Evolutionary conservation across 306 rosid genomes (phyloP).

Genomic region (Vachellia pachyceras): DNA sequence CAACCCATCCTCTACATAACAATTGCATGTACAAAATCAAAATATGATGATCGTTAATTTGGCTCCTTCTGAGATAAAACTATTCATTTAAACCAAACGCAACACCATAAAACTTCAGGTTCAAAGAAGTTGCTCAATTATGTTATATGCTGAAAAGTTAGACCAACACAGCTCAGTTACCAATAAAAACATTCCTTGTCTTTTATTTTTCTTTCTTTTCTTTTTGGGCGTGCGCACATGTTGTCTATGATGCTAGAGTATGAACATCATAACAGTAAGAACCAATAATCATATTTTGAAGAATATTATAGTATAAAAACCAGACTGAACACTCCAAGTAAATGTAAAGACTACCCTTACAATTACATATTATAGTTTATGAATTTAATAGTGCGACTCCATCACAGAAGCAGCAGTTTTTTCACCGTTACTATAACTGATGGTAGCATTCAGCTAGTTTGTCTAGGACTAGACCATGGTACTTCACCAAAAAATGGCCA

Average conservation of each 20-base stretch:
- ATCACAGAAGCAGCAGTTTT: neutral
- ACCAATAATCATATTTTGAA: neutral
- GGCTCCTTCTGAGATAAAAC: neutral
- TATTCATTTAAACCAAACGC: neutral
- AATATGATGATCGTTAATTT: neutral
- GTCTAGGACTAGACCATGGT: conserved; percentile 5
- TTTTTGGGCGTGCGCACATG: neutral
- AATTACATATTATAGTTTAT: neutral
- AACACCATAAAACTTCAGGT: neutral
- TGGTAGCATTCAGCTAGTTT: neutral
- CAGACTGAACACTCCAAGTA: neutral
- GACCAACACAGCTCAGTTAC: neutral
- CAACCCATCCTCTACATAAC: neutral
- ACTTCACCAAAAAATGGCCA: too few species aligned
- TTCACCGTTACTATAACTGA: neutral
- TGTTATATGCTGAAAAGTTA: neutral
- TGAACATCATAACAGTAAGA: neutral
- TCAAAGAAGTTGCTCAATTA: neutral
- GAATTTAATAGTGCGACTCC: neutral
- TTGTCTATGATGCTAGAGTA: neutral
- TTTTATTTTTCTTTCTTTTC: too few species aligned
- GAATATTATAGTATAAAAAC: neutral
- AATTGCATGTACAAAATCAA: neutral
- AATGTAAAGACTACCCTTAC: neutral
- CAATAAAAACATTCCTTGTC: neutral